Evolutionary conservation across 179 eudicot genomes (phyloP).

Genomic region (Carnegiea gigantea): DNA sequence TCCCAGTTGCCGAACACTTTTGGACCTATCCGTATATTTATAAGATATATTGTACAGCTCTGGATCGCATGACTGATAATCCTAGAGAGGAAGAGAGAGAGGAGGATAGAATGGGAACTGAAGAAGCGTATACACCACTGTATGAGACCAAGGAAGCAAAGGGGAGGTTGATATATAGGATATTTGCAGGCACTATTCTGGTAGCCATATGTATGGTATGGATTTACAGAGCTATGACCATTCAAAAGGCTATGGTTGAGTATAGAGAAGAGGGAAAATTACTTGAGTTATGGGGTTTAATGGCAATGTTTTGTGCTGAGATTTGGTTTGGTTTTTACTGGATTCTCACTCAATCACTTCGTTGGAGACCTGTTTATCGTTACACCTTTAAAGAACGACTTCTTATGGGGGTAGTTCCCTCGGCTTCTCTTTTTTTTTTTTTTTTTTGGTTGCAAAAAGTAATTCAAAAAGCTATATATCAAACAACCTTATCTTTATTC

Average conservation of each 20-base stretch:
- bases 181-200: conserved; percentile 27
- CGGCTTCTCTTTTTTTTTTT: not conserved
- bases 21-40: too few species aligned
- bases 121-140: conserved; percentile 10
- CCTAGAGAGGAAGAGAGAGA: not conserved
- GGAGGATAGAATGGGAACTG: not conserved
- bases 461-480: too few species aligned
- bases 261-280: conserved; percentile 7
- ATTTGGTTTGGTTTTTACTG: conserved; percentile 52
- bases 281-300: conserved; percentile 21
- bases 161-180: conserved; percentile 27
- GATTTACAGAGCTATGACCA: conserved; percentile 28
- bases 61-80: too few species aligned
- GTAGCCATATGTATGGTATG: conserved; percentile 31
- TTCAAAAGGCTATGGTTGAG: not conserved
- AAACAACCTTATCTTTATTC: too few species aligned
- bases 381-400: conserved; percentile 56
- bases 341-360: conserved; percentile 51
- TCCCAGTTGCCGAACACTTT: too few species aligned
- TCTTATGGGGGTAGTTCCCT: conserved; percentile 16
- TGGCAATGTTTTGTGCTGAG: conserved; percentile 41
- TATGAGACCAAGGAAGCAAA: conserved; percentile 34
- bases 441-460: too few species aligned
- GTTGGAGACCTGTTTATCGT: conserved; percentile 44
- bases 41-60: too few species aligned